Evolutionary conservation across 2,329 filamentous ascomycete species (phyloP), one percentile per base, ranked within the genome.

Genomic region (Penicillium psychrosexuale): DNA sequence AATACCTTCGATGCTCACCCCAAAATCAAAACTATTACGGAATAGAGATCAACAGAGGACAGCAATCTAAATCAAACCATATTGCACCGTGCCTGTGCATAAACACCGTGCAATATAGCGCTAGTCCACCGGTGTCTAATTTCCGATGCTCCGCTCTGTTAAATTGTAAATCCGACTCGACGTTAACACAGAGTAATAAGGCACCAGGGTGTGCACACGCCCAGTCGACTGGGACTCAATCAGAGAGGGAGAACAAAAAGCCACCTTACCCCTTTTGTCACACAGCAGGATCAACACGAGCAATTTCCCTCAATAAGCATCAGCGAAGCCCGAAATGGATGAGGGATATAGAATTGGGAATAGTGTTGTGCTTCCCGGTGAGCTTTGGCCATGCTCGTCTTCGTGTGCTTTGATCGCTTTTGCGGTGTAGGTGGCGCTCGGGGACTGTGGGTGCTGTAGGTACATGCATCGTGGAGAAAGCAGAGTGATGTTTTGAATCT

Each of bases 171-270:
- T 46, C 44, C n/a, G 43, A 8, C 56, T 56, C 49, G 30, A 64
- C 51, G 56, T 61, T 53, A 58, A 58, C 33, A 63, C 58, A 64
- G 53, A 62, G 56, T 61, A 55, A 48, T 51, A 59, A 61, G 47
- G 56, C 17, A 43, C 48, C 19, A 57, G 27, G 34, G 45, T 42
- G 40, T 59, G 43, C 57, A 57, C 54, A 27, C 19, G 30, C 53
- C 47, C 47, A 47, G 46, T 31, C 34, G 15, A 42, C 46, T 24
- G 49, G 42, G 22, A 45, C 40, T 43, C 48, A 51, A 55, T 47
- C 45, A 50, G 34, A 36, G 38, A 17, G 31, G 38, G 54, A 47
- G 42, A 50, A 39, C 13, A 2, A 27, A 34, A 31, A 3, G 4
- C 17, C 19, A 33, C 46, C 39, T 48, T 53, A 43, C 53, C 51